These are phyloP conservation scores for Sarocladium oryzae DNA, from an alignment of 2,329 filamentous ascomycete species.

Conservation along the genomic window DNA sequence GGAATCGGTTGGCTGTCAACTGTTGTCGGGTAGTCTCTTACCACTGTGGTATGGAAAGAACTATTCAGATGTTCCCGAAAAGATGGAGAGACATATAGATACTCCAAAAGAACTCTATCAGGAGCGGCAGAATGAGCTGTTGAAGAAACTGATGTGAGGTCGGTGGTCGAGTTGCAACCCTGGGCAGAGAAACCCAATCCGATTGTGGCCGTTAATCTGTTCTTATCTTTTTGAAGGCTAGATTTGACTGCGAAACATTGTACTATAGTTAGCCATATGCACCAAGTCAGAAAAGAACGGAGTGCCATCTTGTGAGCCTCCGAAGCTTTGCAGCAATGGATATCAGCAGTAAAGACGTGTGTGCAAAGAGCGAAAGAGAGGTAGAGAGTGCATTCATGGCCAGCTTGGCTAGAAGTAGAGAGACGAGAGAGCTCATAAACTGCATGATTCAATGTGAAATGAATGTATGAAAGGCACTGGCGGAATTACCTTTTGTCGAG, in stretches of 20 bases:
- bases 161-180: no score
- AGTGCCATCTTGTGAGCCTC: background rate
- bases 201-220: no score
- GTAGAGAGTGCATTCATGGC: background rate
- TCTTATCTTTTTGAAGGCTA: no score
- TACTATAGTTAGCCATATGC: background rate
- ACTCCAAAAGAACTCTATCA: background rate
- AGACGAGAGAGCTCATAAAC: background rate
- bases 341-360: no score
- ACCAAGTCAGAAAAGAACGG: background rate
- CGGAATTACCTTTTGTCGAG: background rate
- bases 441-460: slow-evolving; percentile 1
- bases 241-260: background rate
- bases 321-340: no score
- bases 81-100: slow-evolving; percentile 1
- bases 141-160: background rate
- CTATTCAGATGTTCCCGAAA: background rate
- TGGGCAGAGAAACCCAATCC: no score
- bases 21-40: background rate
- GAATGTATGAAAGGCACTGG: background rate
- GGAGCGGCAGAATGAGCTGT: background rate
- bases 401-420: background rate
- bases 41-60: background rate
- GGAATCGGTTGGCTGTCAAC: background rate
- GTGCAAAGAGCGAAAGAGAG: background rate